phyloP scores from a whole-genome alignment of 2,329 filamentous ascomycete genomes.

The Aschersonia sp. region DNA sequence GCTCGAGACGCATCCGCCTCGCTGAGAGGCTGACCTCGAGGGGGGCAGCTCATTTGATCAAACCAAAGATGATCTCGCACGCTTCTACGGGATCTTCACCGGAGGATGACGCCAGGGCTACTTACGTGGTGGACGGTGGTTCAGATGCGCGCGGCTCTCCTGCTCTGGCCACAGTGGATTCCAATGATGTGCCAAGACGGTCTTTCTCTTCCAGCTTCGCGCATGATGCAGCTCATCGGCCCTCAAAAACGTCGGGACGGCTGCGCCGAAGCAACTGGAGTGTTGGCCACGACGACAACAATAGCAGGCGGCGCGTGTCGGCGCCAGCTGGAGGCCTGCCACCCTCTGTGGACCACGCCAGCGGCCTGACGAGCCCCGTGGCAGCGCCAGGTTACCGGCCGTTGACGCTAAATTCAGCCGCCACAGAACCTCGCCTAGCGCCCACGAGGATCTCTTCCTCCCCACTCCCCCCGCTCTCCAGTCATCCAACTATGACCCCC shows the following conservation, averaged over 20 bases:
- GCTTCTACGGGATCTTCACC: constrained; percentile 11
- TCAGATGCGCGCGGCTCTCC: neutral
- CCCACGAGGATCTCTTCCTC: constrained; percentile 34
- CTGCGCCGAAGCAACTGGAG: constrained; percentile 39
- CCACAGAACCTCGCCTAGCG: constrained; percentile 11
- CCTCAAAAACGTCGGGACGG: constrained; percentile 38
- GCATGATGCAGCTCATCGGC: constrained; percentile 41
- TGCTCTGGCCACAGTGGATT: constrained; percentile 7
- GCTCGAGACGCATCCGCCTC: constrained; percentile 14
- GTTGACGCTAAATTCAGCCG: constrained; percentile 5
- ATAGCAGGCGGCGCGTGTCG: constrained; percentile 37
- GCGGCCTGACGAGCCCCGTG: constrained; percentile 2
- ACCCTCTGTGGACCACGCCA: constrained; percentile 12
- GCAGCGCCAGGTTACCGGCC: constrained; percentile 4
- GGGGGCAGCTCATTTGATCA: constrained; percentile 18
- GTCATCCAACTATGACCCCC: constrained; percentile 35
- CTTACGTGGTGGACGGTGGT: neutral
- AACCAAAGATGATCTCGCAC: constrained; percentile 20
- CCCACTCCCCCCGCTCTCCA: constrained; percentile 39
- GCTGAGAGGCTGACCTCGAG: constrained; percentile 9
- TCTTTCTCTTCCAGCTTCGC: constrained; percentile 47
- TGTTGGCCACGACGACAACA: constrained; percentile 24
- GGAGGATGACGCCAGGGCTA: constrained; percentile 6
- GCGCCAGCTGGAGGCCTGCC: constrained; percentile 27
- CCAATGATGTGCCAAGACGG: constrained; percentile 21